phyloP scores from a whole-genome alignment of 2,329 filamentous ascomycete genomes.

The Dothideomycetidae sp. region DNA sequence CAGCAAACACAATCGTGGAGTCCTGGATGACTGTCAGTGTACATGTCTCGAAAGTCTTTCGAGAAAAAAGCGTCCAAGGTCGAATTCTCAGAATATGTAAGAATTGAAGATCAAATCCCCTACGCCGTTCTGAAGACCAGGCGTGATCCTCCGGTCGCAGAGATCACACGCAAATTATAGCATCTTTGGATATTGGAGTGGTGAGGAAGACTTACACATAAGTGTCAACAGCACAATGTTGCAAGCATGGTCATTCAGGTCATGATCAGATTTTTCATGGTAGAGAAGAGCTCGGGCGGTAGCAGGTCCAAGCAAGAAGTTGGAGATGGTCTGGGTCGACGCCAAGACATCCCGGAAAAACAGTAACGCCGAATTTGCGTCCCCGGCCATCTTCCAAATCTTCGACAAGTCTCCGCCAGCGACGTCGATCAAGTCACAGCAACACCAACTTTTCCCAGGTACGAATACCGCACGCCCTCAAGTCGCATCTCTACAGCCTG shows the following conservation, averaged over 20 bases:
- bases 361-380: background rate
- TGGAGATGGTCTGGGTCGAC: background rate
- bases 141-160: slow-evolving; percentile 71
- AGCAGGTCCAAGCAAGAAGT: background rate
- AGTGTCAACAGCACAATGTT: too few relatives aligned
- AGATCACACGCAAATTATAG: slow-evolving; percentile 99
- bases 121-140: slow-evolving; percentile 69
- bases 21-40: background rate
- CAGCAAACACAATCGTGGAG: too few relatives aligned
- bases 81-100: slow-evolving; percentile 92
- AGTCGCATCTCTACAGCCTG: background rate
- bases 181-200: slow-evolving; percentile 48
- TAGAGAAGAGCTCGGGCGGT: background rate
- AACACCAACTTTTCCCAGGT: background rate
- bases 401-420: background rate
- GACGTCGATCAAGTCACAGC: background rate
- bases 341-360: background rate
- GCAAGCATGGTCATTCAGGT: too few relatives aligned
- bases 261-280: background rate
- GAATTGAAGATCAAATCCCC: slow-evolving; percentile 73
- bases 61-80: background rate
- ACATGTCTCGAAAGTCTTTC: background rate
- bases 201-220: slow-evolving; percentile 5
- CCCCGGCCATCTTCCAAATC: background rate
- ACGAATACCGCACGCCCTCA: background rate